Evolutionary conservation across 2,329 filamentous ascomycete genomes (phyloP).

Genomic region (Basipetospora chlamydospora): DNA sequence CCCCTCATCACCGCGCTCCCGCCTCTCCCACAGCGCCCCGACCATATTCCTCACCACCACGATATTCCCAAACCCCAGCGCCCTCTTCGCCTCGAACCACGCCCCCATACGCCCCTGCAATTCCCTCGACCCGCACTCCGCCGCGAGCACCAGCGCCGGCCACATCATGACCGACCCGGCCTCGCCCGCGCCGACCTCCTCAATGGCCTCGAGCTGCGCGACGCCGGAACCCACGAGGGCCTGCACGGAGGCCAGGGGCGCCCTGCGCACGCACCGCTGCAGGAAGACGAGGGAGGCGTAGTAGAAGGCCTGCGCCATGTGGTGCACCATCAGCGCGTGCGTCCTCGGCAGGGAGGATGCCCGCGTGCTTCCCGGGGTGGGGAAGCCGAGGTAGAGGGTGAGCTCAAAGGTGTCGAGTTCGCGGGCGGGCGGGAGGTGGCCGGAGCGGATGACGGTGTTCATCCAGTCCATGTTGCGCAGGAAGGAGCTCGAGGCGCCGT

Average conservation of each 20-base stretch:
- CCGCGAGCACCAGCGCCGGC: constrained; percentile 20
- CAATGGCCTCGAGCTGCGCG: constrained; percentile 17
- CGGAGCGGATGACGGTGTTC: constrained; percentile 10
- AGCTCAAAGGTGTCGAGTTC: constrained; percentile 17
- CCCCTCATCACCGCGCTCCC: constrained; percentile 8
- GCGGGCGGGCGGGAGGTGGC: constrained; percentile 3
- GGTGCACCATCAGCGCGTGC: constrained; percentile 13
- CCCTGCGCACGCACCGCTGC: constrained; percentile 16
- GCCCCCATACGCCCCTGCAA: constrained; percentile 16
- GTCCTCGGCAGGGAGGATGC: background rate
- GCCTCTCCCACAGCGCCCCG: constrained; percentile 14
- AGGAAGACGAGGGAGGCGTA: constrained; percentile 20
- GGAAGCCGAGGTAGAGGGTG: constrained; percentile 15
- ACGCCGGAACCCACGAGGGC: constrained; percentile 17
- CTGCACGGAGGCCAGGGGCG: constrained; percentile 13
- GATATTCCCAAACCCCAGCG: constrained; percentile 19
- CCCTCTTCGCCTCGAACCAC: constrained; percentile 17
- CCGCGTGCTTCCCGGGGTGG: constrained; percentile 4
- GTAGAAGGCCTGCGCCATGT: constrained; percentile 17
- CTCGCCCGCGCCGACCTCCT: constrained; percentile 13
- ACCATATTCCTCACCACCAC: constrained; percentile 17
- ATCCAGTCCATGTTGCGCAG: constrained; percentile 9
- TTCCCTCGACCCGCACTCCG: constrained; percentile 15
- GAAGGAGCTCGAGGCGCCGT: constrained; percentile 10
- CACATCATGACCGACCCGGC: constrained; percentile 20